phyloP scores from a whole-genome alignment of 2,329 filamentous ascomycete genomes.

The Trichoderma sp. region DNA sequence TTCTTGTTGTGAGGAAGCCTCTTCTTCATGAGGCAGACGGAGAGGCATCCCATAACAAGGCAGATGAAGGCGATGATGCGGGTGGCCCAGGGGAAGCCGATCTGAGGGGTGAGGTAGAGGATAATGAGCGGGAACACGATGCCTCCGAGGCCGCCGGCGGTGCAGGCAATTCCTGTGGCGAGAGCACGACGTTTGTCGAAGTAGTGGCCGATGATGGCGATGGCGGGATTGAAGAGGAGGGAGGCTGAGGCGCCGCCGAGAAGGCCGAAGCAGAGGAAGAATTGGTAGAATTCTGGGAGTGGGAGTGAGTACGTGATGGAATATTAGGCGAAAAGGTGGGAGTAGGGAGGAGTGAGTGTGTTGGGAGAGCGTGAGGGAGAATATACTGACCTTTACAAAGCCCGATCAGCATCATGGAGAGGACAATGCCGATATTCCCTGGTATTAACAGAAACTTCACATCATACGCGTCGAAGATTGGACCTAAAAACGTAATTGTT shows the following conservation, averaged over 20 bases:
- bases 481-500: conserved; percentile 36
- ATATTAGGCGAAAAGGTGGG: neutral
- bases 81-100: conserved; percentile 35
- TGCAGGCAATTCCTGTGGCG: conserved; percentile 66
- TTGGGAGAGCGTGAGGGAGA: too few relatives aligned
- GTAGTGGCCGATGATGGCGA: conserved; percentile 66
- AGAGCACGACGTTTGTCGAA: conserved; percentile 62
- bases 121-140: conserved; percentile 45
- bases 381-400: conserved; percentile 28
- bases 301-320: neutral
- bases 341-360: neutral
- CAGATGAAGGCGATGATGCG: conserved; percentile 32
- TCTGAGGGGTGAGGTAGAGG: conserved; percentile 25
- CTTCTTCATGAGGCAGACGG: conserved; percentile 33
- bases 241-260: conserved; percentile 63
- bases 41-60: conserved; percentile 28
- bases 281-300: conserved; percentile 60
- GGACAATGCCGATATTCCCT: conserved; percentile 55
- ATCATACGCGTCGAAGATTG: conserved; percentile 66
- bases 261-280: conserved; percentile 66
- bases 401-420: conserved; percentile 55
- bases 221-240: conserved; percentile 65
- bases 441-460: conserved; percentile 56
- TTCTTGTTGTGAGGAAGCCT: conserved; percentile 47
- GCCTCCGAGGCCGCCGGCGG: conserved; percentile 60